These are phyloP conservation scores for Skeletonema potamos DNA, from an alignment of 108 stramenopile genomes.

Conservation along the genomic window DNA sequence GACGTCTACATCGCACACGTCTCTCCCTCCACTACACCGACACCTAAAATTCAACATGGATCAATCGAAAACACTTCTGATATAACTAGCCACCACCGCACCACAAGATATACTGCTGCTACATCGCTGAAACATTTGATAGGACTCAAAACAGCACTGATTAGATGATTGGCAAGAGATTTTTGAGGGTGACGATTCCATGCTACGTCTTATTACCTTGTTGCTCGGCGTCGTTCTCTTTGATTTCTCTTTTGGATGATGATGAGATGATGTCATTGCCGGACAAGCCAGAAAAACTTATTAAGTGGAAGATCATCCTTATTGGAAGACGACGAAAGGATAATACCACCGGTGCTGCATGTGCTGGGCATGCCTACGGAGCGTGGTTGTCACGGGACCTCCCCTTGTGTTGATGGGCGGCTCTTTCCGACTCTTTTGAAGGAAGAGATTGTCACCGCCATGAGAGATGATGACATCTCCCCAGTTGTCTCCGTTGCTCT, in stretches of 20 bases:
- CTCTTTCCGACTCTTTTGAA: neutral
- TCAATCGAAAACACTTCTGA: constrained; percentile 9
- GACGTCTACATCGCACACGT: too few species aligned
- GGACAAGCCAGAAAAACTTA: neutral
- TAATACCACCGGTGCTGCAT: neutral
- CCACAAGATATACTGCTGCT: constrained; percentile 8
- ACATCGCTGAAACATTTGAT: constrained; percentile 6
- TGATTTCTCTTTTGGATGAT: too few species aligned
- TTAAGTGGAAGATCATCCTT: neutral
- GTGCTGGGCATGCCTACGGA: neutral
- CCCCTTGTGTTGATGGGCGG: neutral
- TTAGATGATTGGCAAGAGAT: neutral
- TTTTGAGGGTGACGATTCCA: neutral
- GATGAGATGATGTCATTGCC: neutral
- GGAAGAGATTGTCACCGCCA: neutral
- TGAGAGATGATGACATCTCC: too few species aligned
- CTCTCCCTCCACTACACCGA: neutral
- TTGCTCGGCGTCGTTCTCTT: neutral
- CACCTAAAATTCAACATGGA: neutral
- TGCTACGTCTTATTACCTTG: neutral
- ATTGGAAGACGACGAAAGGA: neutral
- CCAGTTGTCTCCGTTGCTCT: too few species aligned
- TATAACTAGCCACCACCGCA: constrained; percentile 12
- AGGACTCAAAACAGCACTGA: constrained; percentile 7
- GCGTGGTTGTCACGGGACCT: neutral